Base-by-base conservation (phyloP, 768 basidiomycete species). In the Kwoniella europaea region DNA sequence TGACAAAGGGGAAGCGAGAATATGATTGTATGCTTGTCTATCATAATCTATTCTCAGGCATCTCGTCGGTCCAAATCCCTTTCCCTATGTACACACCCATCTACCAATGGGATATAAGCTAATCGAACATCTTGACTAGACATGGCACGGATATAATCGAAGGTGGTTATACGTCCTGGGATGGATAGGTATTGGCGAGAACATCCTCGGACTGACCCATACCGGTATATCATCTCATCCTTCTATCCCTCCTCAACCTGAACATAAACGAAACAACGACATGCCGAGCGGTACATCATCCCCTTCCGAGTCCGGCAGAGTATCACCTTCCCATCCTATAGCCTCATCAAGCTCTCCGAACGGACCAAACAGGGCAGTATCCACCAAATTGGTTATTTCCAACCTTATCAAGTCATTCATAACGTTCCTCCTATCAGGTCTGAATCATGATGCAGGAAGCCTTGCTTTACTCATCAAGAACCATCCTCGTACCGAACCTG, bases 101-200 rank as follows among this genome's bases (percentile, higher is more conserved):
- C 35, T 52, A 68, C 71, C 74, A 53, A 71, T 58, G 13, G 55
- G 1, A 6, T 41, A 29, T 58, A 35, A 35, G 35, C 35, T 35
- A 9, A 35, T 35, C 35, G 35, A 9, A 13, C 10, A 18, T 16
- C 35, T 61, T 20, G 22, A 42, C 10, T 54, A 81, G 79, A 74
- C 74, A 16, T 81, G 79, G 79, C 76, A 79, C 15, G 70, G 71
- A 18, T 76, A 73, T 58, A 76, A 66, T 57, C 65, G 76, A 56
- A 60, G 78, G 35, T 77, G 70, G 71, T 62, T 81, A 7, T 74
- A 72, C 43, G 54, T 77, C 22, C 64, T 77, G 41, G 77, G 77
- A 9, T 78, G 76, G 77, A 66, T 74, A 7, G 74, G 74, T 3
- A 74, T 81, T 13, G 76, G 79, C 20, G 77, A 81, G 69, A 74